phyloP scores from a whole-genome alignment of 805 yeast species.

The Pichia kluyveri region DNA sequence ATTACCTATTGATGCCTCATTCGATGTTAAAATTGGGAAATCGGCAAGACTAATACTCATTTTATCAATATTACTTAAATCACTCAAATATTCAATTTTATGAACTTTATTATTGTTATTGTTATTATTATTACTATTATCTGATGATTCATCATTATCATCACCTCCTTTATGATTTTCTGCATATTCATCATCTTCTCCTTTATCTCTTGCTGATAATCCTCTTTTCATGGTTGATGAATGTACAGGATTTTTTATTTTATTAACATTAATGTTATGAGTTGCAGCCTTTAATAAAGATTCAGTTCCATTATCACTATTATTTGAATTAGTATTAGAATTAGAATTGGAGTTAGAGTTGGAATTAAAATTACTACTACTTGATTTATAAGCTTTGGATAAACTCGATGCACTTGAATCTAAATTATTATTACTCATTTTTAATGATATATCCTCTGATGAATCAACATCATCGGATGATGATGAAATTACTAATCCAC shows the following conservation, averaged over 20 bases:
- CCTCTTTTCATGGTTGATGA: background rate
- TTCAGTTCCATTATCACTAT: background rate
- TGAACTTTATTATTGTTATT: too few relatives aligned
- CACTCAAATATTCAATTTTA: background rate
- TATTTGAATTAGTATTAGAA: background rate
- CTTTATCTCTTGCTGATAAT: background rate
- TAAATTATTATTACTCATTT: background rate
- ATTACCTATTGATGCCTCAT: background rate
- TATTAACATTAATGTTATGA: background rate
- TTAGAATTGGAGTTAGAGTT: background rate
- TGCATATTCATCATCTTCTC: background rate
- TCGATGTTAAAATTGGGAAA: background rate
- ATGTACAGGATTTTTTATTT: background rate
- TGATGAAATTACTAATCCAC: background rate
- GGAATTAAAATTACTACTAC: background rate
- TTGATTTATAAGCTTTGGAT: background rate
- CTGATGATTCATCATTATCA: background rate
- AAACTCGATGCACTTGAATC: background rate
- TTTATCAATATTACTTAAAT: slow-evolving; percentile 1
- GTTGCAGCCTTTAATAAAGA: background rate
- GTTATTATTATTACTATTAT: too few relatives aligned
- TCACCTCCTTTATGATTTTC: background rate
- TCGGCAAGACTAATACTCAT: background rate
- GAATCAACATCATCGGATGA: slow-evolving; percentile 1
- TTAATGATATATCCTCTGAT: background rate